Base-by-base conservation (phyloP, 768 basidiomycete species). In the Mrakia hoshinonis region DNA sequence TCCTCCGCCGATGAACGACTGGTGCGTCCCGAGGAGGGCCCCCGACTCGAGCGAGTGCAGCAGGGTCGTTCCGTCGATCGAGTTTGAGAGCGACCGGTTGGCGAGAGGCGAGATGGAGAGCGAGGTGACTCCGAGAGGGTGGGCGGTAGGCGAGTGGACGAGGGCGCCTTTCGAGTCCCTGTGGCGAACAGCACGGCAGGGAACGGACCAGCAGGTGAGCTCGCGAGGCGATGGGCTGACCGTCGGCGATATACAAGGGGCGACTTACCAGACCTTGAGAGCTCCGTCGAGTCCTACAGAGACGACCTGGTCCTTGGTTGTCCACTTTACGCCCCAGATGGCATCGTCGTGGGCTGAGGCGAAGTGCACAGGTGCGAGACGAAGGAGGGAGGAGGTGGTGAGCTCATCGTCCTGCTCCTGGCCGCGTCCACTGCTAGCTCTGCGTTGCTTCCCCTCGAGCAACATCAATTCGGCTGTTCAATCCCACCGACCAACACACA, bases 51-150 rank as follows among this genome's bases (percentile, higher is more conserved):
- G 78, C 77, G 93, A 87, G 85, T 88, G 88, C 31, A 94, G 80
- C 60, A 81, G 83, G 0, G 91, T 91, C 36, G 88, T 84, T 1
- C 93, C 93, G 76, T 95, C 92, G 24, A 94, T 82, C 68, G 88
- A 88, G 76, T 92, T 92, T 75, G 87, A 89, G 55, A 96, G 78
- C 0, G 86, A 91, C 38, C 80, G 81, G 60, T 81, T 82, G 10
- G 90, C 93, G 51, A 77, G 72, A 61, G 86, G 83, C 24, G 87
- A 84, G 10, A 85, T 85, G 22, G 90, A 91, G 43, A 95, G 80
- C 6, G 91, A 91, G 22, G 91, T 85, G 74, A 92, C 85, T 2
- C 90, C 92, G 24, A 95, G 86, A 9, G 90, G 87, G 80, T 95
- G 90, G n/a, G 88, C 83, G 47, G 85, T 80, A 22, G 87, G 85